These are phyloP conservation scores for Cercophora newfieldiana DNA, from an alignment of 495 filamentous ascomycete genomes.

Conservation along the genomic window DNA sequence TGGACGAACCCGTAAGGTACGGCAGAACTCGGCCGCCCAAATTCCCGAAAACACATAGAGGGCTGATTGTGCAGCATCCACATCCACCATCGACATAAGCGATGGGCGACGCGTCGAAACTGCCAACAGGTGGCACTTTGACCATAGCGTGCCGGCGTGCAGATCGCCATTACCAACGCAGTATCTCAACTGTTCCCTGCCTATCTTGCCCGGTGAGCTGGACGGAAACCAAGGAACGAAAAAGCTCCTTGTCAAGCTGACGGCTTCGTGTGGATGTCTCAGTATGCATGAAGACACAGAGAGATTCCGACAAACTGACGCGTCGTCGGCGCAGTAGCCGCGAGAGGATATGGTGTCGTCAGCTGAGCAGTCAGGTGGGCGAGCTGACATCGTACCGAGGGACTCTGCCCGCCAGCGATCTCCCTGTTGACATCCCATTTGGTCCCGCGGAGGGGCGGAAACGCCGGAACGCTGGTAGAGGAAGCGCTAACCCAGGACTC, in stretches of 20 bases:
- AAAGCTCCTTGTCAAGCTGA: conserved; percentile 8
- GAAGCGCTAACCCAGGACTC: not conserved
- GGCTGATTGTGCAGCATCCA: not conserved
- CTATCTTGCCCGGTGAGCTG: not conserved
- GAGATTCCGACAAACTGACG: conserved; percentile 2
- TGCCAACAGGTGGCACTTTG: not conserved
- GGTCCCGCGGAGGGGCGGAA: conserved; percentile 3
- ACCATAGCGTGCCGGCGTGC: not conserved
- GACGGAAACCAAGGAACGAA: not conserved
- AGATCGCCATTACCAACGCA: not conserved
- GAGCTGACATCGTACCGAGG: not conserved
- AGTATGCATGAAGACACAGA: not conserved
- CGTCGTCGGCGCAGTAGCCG: not conserved
- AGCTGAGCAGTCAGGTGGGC: conserved; percentile 13
- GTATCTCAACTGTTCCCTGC: not conserved
- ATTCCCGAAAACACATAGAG: conserved; percentile 1
- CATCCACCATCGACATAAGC: not conserved
- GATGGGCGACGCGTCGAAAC: not conserved
- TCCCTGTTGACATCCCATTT: not conserved
- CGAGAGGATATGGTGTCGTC: conserved; percentile 9
- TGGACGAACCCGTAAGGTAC: no score
- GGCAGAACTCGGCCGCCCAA: not conserved
- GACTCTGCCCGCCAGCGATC: not conserved
- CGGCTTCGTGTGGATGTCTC: not conserved
- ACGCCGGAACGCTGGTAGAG: conserved; percentile 6